These are phyloP conservation scores for Letharia lupina DNA, from an alignment of 495 filamentous ascomycete genomes.

Conservation along the genomic window DNA sequence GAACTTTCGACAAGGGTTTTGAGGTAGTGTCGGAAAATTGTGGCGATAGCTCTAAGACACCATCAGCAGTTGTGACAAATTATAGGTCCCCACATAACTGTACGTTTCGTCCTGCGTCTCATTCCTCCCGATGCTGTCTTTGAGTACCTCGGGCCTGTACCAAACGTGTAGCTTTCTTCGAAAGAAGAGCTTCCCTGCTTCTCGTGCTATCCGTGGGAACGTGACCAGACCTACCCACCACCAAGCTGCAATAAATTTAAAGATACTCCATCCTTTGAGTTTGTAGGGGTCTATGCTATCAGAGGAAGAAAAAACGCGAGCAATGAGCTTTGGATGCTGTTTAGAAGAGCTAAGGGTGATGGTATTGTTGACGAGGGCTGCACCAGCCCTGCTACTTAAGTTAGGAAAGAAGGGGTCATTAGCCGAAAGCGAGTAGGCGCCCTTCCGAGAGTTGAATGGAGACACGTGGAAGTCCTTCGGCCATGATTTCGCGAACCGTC, in stretches of 20 bases:
- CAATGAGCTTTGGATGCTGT: slow-evolving; percentile 45
- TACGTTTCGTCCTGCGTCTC: slow-evolving; percentile 37
- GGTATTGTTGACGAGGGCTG: slow-evolving; percentile 41
- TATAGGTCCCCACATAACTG: neutral
- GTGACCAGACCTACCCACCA: slow-evolving; percentile 57
- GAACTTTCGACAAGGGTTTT: slow-evolving; percentile 37
- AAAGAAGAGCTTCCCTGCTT: slow-evolving; percentile 49
- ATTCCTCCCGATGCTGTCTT: slow-evolving; percentile 40
- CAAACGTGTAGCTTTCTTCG: slow-evolving; percentile 46
- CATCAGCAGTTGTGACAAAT: neutral
- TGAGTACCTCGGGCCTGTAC: slow-evolving; percentile 48
- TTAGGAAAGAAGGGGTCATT: slow-evolving; percentile 43
- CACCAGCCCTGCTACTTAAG: slow-evolving; percentile 25
- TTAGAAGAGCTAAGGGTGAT: slow-evolving; percentile 51
- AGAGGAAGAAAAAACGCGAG: slow-evolving; percentile 41
- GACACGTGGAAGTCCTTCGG: slow-evolving; percentile 68
- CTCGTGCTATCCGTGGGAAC: slow-evolving; percentile 50
- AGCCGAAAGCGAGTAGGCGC: slow-evolving; percentile 48
- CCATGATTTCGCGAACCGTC: slow-evolving; percentile 43
- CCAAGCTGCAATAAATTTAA: slow-evolving; percentile 46
- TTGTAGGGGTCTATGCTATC: slow-evolving; percentile 41
- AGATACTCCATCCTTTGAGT: slow-evolving; percentile 34
- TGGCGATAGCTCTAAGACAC: slow-evolving; percentile 37
- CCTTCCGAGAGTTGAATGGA: slow-evolving; percentile 60
- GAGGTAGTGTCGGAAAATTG: slow-evolving; percentile 45